These are phyloP conservation scores for Alternaria gansuensis DNA, from an alignment of 2,329 filamentous ascomycete genomes.

Conservation along the genomic window DNA sequence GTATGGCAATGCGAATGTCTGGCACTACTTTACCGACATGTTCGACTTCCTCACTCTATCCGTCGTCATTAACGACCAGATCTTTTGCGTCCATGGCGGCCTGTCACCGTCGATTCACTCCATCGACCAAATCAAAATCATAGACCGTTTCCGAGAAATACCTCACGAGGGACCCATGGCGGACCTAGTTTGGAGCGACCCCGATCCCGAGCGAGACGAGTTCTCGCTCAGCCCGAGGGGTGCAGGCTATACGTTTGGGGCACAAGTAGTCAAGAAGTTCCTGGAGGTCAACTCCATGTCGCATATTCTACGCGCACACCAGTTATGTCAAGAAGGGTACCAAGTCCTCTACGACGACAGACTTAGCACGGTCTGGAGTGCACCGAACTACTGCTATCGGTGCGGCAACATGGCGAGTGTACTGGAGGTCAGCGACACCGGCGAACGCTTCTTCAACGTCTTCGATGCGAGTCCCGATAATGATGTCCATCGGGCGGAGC, in stretches of 20 bases:
- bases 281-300: slow-evolving; percentile 97
- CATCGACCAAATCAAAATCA: slow-evolving; percentile 99
- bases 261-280: slow-evolving; percentile 98
- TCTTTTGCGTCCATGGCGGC: slow-evolving; percentile 97
- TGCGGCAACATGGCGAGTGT: slow-evolving; percentile 98
- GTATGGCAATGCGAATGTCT: slow-evolving; percentile 98
- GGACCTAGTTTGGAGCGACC: slow-evolving; percentile 98
- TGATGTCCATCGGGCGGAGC: slow-evolving; percentile 82
- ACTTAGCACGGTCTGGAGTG: slow-evolving; percentile 94
- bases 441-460: slow-evolving; percentile 95
- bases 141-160: slow-evolving; percentile 97
- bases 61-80: slow-evolving; percentile 98
- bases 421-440: slow-evolving; percentile 90
- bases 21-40: slow-evolving; percentile 99
- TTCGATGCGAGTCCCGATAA: slow-evolving; percentile 98
- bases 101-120: slow-evolving; percentile 80
- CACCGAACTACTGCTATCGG: slow-evolving; percentile 81
- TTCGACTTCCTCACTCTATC: slow-evolving; percentile 97
- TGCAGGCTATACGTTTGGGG: slow-evolving; percentile 96
- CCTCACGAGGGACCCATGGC: slow-evolving; percentile 99
- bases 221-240: slow-evolving; percentile 93
- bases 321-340: slow-evolving; percentile 97
- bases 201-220: slow-evolving; percentile 95
- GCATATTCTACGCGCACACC: slow-evolving; percentile 96
- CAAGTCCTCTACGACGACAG: slow-evolving; percentile 96